Percentiles rank a stretch among this genome's conserved stretches.
Conservation (phyloP, 495 filamentous ascomycete species). For the Beverwykella pulmonaria region DNA sequence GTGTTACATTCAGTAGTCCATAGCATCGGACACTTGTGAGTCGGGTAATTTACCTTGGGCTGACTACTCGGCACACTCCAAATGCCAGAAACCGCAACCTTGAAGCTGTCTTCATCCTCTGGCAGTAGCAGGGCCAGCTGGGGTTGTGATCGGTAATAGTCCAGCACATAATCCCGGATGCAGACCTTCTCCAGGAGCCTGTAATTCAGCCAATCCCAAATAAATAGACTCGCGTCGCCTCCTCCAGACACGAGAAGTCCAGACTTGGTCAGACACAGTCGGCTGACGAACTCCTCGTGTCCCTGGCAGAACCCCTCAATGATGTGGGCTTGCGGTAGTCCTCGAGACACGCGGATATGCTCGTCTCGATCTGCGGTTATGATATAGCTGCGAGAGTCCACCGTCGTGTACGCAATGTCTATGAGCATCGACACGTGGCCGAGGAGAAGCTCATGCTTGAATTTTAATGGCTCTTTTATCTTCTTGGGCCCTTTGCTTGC, state of each 20-base stretch:
- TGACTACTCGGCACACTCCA: constrained; percentile 26
- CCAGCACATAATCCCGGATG: constrained; percentile 50
- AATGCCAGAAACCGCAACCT: constrained; percentile 40
- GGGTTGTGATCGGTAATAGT: constrained; percentile 11
- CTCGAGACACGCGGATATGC: constrained; percentile 90
- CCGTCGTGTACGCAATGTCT: constrained; percentile 60
- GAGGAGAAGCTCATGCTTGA: constrained; percentile 74
- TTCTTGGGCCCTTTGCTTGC: constrained; percentile 49
- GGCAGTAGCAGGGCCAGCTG: not conserved
- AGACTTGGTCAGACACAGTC: constrained; percentile 65
- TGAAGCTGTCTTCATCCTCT: constrained; percentile 13
- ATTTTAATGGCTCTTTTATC: constrained; percentile 53
- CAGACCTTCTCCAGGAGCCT: constrained; percentile 57
- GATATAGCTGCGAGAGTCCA: constrained; percentile 63
- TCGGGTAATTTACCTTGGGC: constrained; percentile 5
- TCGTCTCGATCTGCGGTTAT: constrained; percentile 93
- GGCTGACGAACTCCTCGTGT: constrained; percentile 78
- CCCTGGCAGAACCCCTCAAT: constrained; percentile 89
- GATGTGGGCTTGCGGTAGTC: constrained; percentile 78
- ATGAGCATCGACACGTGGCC: constrained; percentile 95
- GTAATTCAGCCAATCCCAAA: constrained; percentile 78
- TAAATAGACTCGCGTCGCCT: constrained; percentile 73
- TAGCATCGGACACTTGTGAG: not conserved
- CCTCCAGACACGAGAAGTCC: constrained; percentile 79
- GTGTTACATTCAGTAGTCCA: constrained; percentile 4